These are phyloP conservation scores for Leishmania arabica DNA, from an alignment of 208 protist species.

Conservation along the genomic window DNA sequence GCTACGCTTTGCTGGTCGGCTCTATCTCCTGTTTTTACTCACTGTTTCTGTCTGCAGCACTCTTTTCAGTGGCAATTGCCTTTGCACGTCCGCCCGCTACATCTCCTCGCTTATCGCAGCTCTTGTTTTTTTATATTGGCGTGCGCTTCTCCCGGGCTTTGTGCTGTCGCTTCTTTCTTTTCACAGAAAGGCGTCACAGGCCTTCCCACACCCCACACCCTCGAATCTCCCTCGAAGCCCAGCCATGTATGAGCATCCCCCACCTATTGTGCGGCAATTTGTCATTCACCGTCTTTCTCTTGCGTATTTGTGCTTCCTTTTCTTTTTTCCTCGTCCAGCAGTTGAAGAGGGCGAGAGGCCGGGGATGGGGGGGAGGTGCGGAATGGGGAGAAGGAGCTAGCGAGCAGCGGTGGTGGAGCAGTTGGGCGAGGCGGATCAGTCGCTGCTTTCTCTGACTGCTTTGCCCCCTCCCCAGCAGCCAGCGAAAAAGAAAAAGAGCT, in stretches of 20 bases:
- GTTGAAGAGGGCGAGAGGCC: background rate
- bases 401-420: background rate
- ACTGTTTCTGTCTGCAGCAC: background rate
- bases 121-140: background rate
- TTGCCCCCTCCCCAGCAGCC: too few species aligned
- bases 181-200: background rate
- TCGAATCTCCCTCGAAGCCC: background rate
- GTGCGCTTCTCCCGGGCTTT: background rate
- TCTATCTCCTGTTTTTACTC: background rate
- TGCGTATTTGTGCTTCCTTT: background rate
- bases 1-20: background rate
- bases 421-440: background rate
- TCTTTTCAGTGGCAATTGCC: background rate
- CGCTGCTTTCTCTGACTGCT: background rate
- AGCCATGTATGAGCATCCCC: background rate
- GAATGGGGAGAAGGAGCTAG: background rate
- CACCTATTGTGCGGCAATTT: background rate
- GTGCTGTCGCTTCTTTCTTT: background rate
- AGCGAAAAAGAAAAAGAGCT: too few species aligned
- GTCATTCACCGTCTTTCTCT: background rate
- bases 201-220: background rate
- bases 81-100: background rate
- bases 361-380: background rate
- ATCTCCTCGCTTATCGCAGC: too few species aligned
- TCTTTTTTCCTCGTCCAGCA: background rate